Conservation (phyloP, 345 rosid species). For the Euphorbia peplus region DNA sequence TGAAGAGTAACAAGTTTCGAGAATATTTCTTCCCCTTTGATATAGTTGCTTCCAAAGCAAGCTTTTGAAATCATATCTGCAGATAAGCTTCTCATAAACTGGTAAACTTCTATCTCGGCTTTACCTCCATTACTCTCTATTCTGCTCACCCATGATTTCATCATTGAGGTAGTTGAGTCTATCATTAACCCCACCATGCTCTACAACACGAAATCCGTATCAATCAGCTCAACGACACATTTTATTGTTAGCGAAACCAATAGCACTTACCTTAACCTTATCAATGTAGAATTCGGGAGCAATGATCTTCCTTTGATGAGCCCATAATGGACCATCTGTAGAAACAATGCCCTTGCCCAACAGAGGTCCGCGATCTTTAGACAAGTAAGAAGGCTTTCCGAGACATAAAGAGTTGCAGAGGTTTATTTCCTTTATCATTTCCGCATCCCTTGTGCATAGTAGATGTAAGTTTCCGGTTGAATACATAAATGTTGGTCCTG, state of each 20-base stretch:
- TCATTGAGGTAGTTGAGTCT: slow-evolving; percentile 13
- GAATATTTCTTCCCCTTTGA: slow-evolving; percentile 25
- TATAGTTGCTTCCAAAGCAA: slow-evolving; percentile 32
- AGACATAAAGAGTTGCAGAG: slow-evolving; percentile 29
- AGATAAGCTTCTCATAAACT: slow-evolving; percentile 23
- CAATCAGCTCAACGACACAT: neutral
- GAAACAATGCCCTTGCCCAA: slow-evolving; percentile 47
- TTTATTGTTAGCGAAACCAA: too few relatives aligned
- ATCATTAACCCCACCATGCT: slow-evolving; percentile 29
- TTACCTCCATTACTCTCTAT: slow-evolving; percentile 17
- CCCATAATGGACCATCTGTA: slow-evolving; percentile 38
- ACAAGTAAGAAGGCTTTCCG: slow-evolving; percentile 49
- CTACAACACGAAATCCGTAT: neutral
- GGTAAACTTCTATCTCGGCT: slow-evolving; percentile 18
- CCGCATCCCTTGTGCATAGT: slow-evolving; percentile 29
- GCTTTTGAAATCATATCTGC: slow-evolving; percentile 36
- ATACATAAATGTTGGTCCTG: slow-evolving; percentile 43
- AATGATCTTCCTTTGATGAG: slow-evolving; percentile 27
- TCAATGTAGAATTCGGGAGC: slow-evolving; percentile 30
- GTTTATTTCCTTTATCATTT: slow-evolving; percentile 43
- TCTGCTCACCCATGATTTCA: slow-evolving; percentile 21
- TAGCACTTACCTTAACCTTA: slow-evolving; percentile 23
- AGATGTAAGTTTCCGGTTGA: slow-evolving; percentile 43
- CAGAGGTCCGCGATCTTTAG: slow-evolving; percentile 39
- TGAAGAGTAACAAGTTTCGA: slow-evolving; percentile 21